A percentile compares a stretch with the other conserved stretches of the same genome.
phyloP scores from a whole-genome alignment of 83 land plant species.

The Thuja plicata region DNA sequence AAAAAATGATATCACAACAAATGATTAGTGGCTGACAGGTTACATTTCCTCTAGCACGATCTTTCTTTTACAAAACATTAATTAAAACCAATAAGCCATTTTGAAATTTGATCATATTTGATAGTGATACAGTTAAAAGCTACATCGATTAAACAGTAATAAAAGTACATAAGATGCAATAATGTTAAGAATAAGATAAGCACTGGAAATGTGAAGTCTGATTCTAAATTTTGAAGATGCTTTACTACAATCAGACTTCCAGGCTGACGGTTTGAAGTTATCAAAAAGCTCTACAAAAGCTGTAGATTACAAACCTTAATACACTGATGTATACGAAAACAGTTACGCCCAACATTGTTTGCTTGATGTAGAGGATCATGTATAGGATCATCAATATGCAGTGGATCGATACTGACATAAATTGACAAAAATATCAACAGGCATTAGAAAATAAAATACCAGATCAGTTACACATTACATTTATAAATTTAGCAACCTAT shows the following conservation, averaged over 20 bases:
- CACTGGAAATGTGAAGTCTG: background rate
- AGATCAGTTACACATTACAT: background rate
- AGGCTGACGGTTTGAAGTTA: background rate
- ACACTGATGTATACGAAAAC: constrained; percentile 95
- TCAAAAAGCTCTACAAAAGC: background rate
- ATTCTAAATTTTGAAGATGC: background rate
- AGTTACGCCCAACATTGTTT: constrained; percentile 95
- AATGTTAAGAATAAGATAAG: background rate
- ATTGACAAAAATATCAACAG: constrained; percentile 1
- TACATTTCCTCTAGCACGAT: background rate
- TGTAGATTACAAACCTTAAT: constrained; percentile 63
- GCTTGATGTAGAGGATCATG: constrained; percentile 68
- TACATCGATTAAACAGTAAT: background rate
- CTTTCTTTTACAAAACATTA: background rate
- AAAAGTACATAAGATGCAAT: background rate
- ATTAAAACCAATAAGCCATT: background rate
- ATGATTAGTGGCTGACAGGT: too few species aligned
- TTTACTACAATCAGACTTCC: background rate
- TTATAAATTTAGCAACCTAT: background rate
- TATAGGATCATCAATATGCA: constrained; percentile 92
- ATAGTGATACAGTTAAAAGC: background rate
- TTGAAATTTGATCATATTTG: background rate
- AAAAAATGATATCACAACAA: constrained; percentile 4
- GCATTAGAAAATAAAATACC: constrained; percentile 3
- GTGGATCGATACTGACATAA: constrained; percentile 87